Percentiles rank a stretch among this genome's conserved stretches.
Conservation (phyloP, 768 basidiomycete species). For the Ephemerocybe angulata region DNA sequence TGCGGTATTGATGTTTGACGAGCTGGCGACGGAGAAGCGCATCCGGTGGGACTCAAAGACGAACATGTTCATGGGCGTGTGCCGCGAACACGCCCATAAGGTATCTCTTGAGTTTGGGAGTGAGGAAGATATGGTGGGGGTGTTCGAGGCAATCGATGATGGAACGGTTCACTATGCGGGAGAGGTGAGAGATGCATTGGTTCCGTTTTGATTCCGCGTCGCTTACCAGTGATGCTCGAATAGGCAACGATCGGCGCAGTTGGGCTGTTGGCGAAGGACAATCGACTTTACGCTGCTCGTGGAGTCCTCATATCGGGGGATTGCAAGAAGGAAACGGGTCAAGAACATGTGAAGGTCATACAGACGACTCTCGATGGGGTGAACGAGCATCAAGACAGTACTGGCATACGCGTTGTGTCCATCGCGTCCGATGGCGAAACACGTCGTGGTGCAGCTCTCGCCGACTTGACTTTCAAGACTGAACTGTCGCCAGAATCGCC, state of each 20-base stretch:
- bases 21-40: conserved; percentile 24
- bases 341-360: conserved; percentile 17
- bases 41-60: conserved; percentile 23
- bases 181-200: neutral
- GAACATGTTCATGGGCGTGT: conserved; percentile 25
- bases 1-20: conserved; percentile 26
- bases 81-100: conserved; percentile 21
- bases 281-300: conserved; percentile 21
- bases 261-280: conserved; percentile 21
- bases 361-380: conserved; percentile 13
- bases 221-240: conserved; percentile 8
- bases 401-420: conserved; percentile 16
- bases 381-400: neutral
- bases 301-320: conserved; percentile 26
- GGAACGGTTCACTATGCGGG: conserved; percentile 22
- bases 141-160: conserved; percentile 16
- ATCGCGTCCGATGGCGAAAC: conserved; percentile 19
- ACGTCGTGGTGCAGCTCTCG: conserved; percentile 12
- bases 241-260: conserved; percentile 28
- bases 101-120: conserved; percentile 17
- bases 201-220: neutral
- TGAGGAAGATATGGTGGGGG: conserved; percentile 19
- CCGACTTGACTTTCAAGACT: neutral
- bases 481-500: neutral
- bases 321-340: conserved; percentile 25